phyloP scores from a whole-genome alignment of 306 rosid genomes.

The Malus orientalis region DNA sequence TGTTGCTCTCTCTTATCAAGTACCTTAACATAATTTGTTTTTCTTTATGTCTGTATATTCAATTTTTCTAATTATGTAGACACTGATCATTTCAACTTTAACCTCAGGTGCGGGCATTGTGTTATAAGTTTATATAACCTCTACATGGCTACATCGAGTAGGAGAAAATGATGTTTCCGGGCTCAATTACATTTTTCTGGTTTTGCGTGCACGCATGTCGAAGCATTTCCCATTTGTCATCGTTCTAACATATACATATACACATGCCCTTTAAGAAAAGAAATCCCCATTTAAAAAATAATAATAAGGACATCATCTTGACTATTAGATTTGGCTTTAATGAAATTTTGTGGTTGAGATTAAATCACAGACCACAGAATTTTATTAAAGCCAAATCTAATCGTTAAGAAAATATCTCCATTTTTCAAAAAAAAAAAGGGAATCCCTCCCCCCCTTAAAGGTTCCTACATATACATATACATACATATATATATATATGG shows the following conservation, averaged over 20 bases:
- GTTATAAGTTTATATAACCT: neutral
- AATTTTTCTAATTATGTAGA: neutral
- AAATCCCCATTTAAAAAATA: too few relatives aligned
- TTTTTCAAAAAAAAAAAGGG: too few relatives aligned
- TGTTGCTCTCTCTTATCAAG: neutral
- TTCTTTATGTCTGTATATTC: neutral
- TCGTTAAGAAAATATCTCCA: fast-evolving
- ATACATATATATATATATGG: neutral
- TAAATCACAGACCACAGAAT: too few relatives aligned
- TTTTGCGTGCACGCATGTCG: conserved; percentile 28
- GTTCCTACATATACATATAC: too few relatives aligned
- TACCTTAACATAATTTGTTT: neutral
- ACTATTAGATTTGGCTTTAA: too few relatives aligned
- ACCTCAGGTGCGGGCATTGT: neutral
- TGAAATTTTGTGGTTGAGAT: too few relatives aligned
- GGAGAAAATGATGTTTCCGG: conserved; percentile 15
- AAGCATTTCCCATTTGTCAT: conserved; percentile 17
- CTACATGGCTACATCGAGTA: neutral
- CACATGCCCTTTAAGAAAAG: too few relatives aligned
- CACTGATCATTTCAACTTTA: neutral
- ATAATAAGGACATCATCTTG: too few relatives aligned
- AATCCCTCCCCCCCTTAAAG: too few relatives aligned
- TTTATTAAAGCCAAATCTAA: too few relatives aligned
- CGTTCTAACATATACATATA: conserved; percentile 16
- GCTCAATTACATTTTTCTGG: neutral